Conservation (phyloP, 129 eudicot genomes). For the Escallonia rubra region DNA sequence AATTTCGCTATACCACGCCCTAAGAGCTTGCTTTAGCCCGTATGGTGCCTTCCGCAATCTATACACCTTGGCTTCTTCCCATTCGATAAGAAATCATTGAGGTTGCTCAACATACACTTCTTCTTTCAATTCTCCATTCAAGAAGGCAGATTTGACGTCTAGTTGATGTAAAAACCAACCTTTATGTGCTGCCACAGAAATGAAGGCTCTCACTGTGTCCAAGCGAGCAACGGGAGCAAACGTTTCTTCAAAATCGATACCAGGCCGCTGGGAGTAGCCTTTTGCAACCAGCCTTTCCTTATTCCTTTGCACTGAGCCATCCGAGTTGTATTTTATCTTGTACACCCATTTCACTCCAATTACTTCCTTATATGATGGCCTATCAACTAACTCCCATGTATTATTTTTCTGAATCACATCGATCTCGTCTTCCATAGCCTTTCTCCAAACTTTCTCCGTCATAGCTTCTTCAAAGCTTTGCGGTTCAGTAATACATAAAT, state of each 20-base stretch:
- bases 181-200: conserved; percentile 14
- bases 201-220: conserved; percentile 11
- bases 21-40: conserved; percentile 21
- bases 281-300: conserved; percentile 32
- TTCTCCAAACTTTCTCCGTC: background rate
- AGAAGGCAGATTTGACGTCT: conserved; percentile 28
- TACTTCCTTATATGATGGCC: background rate
- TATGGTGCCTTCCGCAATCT: conserved; percentile 19
- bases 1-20: conserved; percentile 2
- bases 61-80: conserved; percentile 21
- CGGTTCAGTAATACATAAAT: conserved; percentile 4
- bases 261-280: conserved; percentile 19
- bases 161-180: conserved; percentile 16
- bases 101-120: conserved; percentile 27
- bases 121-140: conserved; percentile 23
- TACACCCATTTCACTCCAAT: conserved; percentile 17
- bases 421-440: conserved; percentile 10
- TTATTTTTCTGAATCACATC: conserved; percentile 10
- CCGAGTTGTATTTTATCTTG: conserved; percentile 1
- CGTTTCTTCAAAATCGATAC: conserved; percentile 13
- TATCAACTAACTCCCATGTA: conserved; percentile 17
- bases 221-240: conserved; percentile 21
- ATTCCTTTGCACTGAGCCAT: conserved; percentile 1
- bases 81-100: conserved; percentile 7
- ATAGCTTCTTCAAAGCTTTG: conserved; percentile 2